Conservation (phyloP, 192 early-diverging fungal genomes). For the Backusella circina region DNA sequence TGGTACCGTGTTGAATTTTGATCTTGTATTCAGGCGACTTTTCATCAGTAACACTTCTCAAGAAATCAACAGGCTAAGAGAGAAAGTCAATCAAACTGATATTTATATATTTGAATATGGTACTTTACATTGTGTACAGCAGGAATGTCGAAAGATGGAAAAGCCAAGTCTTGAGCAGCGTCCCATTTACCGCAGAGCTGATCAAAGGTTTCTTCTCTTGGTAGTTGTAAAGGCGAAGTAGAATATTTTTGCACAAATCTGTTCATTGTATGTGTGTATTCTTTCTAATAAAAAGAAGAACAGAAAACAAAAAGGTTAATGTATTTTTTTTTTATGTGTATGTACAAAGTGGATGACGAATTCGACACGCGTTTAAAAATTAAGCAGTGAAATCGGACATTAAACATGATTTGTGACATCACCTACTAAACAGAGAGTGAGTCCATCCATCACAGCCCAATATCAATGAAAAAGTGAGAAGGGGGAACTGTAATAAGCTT, state of each 20-base stretch:
- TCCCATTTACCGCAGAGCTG: constrained; percentile 40
- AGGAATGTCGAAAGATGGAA: constrained; percentile 56
- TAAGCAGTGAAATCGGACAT: not conserved
- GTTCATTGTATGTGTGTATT: constrained; percentile 17
- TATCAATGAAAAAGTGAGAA: no score
- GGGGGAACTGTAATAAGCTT: no score
- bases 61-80: constrained; percentile 79
- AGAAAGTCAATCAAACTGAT: not conserved
- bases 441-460: no score
- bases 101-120: not conserved
- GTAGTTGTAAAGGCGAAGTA: constrained; percentile 22
- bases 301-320: not conserved
- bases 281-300: not conserved
- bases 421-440: not conserved
- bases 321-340: not conserved
- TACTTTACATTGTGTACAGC: constrained; percentile 47
- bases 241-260: constrained; percentile 31
- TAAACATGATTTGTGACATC: not conserved
- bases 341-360: not conserved
- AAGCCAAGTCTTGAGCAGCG: constrained; percentile 46
- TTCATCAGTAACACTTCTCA: constrained; percentile 77
- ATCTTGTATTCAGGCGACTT: constrained; percentile 75
- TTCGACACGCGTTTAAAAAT: not conserved
- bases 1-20: constrained; percentile 95
- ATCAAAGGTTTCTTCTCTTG: constrained; percentile 10